Base-by-base conservation (phyloP, 2,329 filamentous ascomycete species). In the Phialophora chinensis region DNA sequence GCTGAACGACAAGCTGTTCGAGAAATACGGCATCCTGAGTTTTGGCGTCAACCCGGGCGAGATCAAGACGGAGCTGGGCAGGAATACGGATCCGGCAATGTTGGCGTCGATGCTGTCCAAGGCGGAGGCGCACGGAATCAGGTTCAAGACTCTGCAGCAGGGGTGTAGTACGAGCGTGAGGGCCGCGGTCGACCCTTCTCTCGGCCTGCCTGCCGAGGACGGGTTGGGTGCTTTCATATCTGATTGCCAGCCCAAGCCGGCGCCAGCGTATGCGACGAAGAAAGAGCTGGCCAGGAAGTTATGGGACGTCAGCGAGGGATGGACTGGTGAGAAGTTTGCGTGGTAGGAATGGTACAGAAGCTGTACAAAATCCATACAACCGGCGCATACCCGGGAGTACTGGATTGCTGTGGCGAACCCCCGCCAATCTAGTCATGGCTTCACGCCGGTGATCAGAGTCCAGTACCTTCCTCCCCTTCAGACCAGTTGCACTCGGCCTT, bases 31-130 rank as follows among this genome's bases (percentile, higher is more conserved):
- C 31, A 42, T 61, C 10, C 29, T 61, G 23, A 53, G 59, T 20
- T 10, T 61, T 47, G 59, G 27, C 31, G 59, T 61, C 47, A 61
- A 61, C 59, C 59, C 59, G 49, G 59, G 59, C 29, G 59, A 61
- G 31, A 61, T 61, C 47, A n/a, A 27, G 29, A 61, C 59, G 47
- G 59, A 61, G 49, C 47, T 61, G 47, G n/a, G 7, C n/a, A 42
- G 59, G 11, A 27, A 61, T 47, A 61, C 59, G n/a, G 59, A 61
- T 5, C 59, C 59, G 47, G n/a, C 10, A 8, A 29, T 61, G 59
- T 11, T 53, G 27, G 49, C 31, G n/a, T 29, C 47, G 11, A 61
- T 61, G 59, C 31, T 61, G 35, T 11, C 6, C 47, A 52, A 33
- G 11, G 59, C 59, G 10, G 23, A 27, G 20, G 29, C n/a, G 11